Evolutionary conservation across 371 early-diverging fungal species (phyloP).

Genomic region (Mortierella sp.): DNA sequence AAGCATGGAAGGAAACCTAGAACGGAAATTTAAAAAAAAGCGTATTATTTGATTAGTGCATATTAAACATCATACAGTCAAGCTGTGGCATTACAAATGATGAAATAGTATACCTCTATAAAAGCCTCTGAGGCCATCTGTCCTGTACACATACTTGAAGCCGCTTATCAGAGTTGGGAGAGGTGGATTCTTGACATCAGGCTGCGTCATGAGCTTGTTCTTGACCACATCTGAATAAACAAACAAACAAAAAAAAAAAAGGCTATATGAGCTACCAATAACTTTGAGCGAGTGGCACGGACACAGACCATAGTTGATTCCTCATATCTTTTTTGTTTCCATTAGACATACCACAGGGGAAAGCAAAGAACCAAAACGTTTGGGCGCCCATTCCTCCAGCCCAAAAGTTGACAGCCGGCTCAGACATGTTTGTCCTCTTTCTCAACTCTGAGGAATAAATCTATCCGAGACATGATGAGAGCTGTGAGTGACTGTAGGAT

Average conservation of each 20-base stretch:
- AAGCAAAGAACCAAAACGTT: slow-evolving; percentile 89
- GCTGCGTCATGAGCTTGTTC: slow-evolving; percentile 93
- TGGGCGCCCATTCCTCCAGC: slow-evolving; percentile 94
- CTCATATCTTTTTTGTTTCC: background rate
- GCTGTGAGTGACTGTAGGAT: slow-evolving; percentile 1
- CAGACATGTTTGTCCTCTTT: slow-evolving; percentile 62
- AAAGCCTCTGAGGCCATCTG: slow-evolving; percentile 54
- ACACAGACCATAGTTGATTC: background rate
- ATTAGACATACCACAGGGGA: slow-evolving; percentile 76
- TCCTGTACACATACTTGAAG: slow-evolving; percentile 66
- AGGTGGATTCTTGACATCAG: slow-evolving; percentile 73
- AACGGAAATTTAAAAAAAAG: background rate
- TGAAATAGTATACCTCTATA: slow-evolving; percentile 27
- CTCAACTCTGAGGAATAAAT: slow-evolving; percentile 65
- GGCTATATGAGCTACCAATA: background rate
- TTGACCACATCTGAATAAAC: slow-evolving; percentile 80
- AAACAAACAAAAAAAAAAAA: background rate
- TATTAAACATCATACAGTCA: slow-evolving; percentile 35
- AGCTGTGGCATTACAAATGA: background rate
- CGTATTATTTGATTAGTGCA: background rate
- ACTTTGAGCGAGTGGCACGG: background rate
- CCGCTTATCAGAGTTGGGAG: slow-evolving; percentile 72
- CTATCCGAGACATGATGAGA: slow-evolving; percentile 25
- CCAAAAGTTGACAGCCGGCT: slow-evolving; percentile 80
- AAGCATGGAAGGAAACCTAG: slow-evolving; percentile 89